A percentile compares a stretch with the other conserved stretches of the same genome.
These are phyloP conservation scores for Phytophthora foliorum DNA, from an alignment of 352 stramenopile genomes.

Conservation along the genomic window DNA sequence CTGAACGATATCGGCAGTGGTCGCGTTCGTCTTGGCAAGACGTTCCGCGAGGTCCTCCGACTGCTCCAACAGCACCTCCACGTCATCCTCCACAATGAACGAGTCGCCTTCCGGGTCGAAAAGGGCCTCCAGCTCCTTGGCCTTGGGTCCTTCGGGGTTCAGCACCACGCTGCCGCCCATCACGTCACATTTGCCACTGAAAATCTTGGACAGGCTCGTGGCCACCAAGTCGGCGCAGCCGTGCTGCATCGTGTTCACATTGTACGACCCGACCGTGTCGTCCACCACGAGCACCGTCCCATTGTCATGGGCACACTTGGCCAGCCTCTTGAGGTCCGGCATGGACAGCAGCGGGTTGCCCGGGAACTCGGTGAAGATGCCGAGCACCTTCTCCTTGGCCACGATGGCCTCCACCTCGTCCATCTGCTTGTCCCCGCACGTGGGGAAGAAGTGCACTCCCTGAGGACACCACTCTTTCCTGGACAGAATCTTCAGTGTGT, in stretches of 20 bases:
- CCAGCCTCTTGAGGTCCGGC: constrained; percentile 85
- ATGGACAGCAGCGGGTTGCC: constrained; percentile 93
- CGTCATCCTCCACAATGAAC: constrained; percentile 76
- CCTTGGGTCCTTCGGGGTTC: constrained; percentile 70
- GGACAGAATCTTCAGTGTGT: constrained; percentile 94
- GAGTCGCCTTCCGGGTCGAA: constrained; percentile 53
- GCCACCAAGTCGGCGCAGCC: constrained; percentile 87
- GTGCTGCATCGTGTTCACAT: constrained; percentile 90
- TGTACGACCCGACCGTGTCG: constrained; percentile 93
- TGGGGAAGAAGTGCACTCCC: constrained; percentile 93
- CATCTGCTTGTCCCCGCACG: constrained; percentile 71
- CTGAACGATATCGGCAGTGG: constrained; percentile 71
- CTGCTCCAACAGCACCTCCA: constrained; percentile 50
- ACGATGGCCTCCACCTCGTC: constrained; percentile 74
- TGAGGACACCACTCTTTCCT: constrained; percentile 85
- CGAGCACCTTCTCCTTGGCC: constrained; percentile 77
- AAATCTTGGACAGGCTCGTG: constrained; percentile 96
- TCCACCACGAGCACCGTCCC: constrained; percentile 91
- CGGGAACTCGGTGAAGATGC: constrained; percentile 95
- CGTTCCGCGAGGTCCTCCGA: constrained; percentile 82
- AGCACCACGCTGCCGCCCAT: constrained; percentile 93
- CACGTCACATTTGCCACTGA: constrained; percentile 91
- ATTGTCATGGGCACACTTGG: constrained; percentile 85
- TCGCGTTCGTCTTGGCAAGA: constrained; percentile 83
- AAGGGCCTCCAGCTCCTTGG: constrained; percentile 53